A percentile compares a stretch with the other conserved stretches of the same genome.
Evolutionary conservation across 2,329 filamentous ascomycete species (phyloP).

Genomic region (Diaporthe sp.): DNA sequence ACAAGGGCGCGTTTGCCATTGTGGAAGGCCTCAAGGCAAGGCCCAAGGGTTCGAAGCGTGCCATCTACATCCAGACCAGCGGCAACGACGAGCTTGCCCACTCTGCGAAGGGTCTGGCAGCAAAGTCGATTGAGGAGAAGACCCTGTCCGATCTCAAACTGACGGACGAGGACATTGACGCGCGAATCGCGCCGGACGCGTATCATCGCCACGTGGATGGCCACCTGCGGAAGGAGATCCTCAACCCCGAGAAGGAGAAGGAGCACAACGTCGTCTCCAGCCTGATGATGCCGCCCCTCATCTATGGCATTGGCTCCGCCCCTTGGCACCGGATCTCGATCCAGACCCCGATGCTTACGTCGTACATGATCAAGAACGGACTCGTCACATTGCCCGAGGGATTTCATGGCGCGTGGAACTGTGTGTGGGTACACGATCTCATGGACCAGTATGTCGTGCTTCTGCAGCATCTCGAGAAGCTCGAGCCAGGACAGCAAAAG

Average conservation of each 20-base stretch:
- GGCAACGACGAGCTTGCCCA: slow-evolving; percentile 41
- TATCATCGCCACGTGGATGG: slow-evolving; percentile 42
- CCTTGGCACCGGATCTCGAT: slow-evolving; percentile 40
- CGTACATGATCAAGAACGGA: slow-evolving; percentile 40
- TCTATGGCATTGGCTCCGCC: slow-evolving; percentile 38
- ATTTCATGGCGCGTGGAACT: slow-evolving; percentile 36
- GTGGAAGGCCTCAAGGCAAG: slow-evolving; percentile 38
- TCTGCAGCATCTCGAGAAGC: slow-evolving; percentile 37
- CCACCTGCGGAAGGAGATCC: slow-evolving; percentile 32
- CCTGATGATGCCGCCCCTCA: slow-evolving; percentile 42
- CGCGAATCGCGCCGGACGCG: slow-evolving; percentile 36
- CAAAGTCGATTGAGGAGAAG: slow-evolving; percentile 30
- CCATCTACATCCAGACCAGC: slow-evolving; percentile 42
- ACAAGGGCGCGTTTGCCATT: slow-evolving; percentile 35
- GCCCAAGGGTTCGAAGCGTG: slow-evolving; percentile 33
- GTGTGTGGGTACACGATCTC: slow-evolving; percentile 41
- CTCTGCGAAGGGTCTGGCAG: slow-evolving; percentile 26
- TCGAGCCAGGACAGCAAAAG: slow-evolving; percentile 40
- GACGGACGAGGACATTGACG: slow-evolving; percentile 38
- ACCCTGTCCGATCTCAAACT: slow-evolving; percentile 40
- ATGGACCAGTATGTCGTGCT: slow-evolving; percentile 37
- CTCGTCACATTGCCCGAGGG: slow-evolving; percentile 34
- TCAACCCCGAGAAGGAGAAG: slow-evolving; percentile 37
- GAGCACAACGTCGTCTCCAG: slow-evolving; percentile 39
- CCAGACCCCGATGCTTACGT: slow-evolving; percentile 40